Evolutionary conservation across 164 flowering plant species (phyloP).

Genomic region (Stephania cephalantha): DNA sequence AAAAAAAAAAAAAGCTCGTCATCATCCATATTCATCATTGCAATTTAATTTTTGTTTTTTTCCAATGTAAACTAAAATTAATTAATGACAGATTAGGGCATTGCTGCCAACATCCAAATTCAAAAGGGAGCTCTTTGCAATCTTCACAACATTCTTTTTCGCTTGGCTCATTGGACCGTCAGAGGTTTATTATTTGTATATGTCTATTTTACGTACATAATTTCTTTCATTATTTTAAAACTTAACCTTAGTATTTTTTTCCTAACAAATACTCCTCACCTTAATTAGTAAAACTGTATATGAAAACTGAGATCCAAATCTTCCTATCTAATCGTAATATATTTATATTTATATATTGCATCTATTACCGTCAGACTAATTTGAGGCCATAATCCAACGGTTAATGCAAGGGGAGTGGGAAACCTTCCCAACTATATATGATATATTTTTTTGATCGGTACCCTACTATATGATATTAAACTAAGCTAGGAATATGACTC

Average conservation of each 20-base stretch:
- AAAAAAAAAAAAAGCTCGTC: background rate
- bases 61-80: background rate
- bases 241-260: too few relatives aligned
- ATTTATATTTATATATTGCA: background rate
- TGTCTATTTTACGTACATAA: background rate
- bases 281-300: background rate
- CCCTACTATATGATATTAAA: too few relatives aligned
- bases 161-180: constrained; percentile 78
- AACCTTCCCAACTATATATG: background rate
- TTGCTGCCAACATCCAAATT: constrained; percentile 46
- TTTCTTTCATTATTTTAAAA: background rate
- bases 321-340: background rate
- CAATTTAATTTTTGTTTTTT: background rate
- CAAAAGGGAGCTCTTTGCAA: constrained; percentile 61
- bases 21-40: background rate
- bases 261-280: background rate
- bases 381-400: background rate
- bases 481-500: background rate
- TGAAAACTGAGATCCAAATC: background rate
- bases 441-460: too few relatives aligned
- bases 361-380: background rate
- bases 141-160: constrained; percentile 65
- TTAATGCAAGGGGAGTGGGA: background rate
- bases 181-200: constrained; percentile 35
- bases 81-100: constrained; percentile 43